Conservation (phyloP, 2,329 filamentous ascomycete genomes). For the Aureobasidium sp. region DNA sequence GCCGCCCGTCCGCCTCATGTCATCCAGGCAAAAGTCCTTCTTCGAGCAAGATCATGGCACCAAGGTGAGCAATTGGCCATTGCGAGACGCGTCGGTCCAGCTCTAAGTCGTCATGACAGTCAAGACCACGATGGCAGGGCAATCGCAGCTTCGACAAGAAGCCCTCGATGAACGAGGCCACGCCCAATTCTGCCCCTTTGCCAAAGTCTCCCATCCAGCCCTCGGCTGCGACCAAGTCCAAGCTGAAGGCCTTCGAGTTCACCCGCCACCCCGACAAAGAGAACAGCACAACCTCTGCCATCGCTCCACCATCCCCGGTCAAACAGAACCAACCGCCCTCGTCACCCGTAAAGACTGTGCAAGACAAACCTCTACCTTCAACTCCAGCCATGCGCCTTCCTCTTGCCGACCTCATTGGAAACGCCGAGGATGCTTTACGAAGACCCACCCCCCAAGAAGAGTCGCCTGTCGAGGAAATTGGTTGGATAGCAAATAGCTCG, state of each 20-base stretch:
- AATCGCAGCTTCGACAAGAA: slow-evolving; percentile 22
- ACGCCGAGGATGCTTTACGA: slow-evolving; percentile 49
- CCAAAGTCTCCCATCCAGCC: slow-evolving; percentile 41
- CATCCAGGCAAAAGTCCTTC: slow-evolving; percentile 45
- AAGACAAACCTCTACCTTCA: slow-evolving; percentile 42
- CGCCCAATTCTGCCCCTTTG: slow-evolving; percentile 10
- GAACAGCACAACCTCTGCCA: neutral
- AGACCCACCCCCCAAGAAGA: slow-evolving; percentile 39
- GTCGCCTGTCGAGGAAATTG: slow-evolving; percentile 55
- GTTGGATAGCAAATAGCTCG: slow-evolving; percentile 49
- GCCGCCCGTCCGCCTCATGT: slow-evolving; percentile 28
- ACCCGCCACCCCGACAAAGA: slow-evolving; percentile 23
- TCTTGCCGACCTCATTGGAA: slow-evolving; percentile 54
- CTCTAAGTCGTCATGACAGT: neutral
- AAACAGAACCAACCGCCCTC: neutral
- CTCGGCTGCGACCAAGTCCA: slow-evolving; percentile 47
- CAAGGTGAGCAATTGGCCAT: slow-evolving; percentile 30
- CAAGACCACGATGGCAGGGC: slow-evolving; percentile 20
- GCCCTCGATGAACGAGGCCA: slow-evolving; percentile 11
- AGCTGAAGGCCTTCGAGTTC: slow-evolving; percentile 51
- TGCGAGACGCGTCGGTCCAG: neutral
- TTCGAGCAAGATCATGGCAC: slow-evolving; percentile 41
- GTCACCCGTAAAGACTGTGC: slow-evolving; percentile 23
- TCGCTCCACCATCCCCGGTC: slow-evolving; percentile 6
- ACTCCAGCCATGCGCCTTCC: slow-evolving; percentile 54